A percentile compares a stretch with the other conserved stretches of the same genome.
These are phyloP conservation scores for Aphanomyces invadans DNA, from an alignment of 352 stramenopile species.

Conservation along the genomic window DNA sequence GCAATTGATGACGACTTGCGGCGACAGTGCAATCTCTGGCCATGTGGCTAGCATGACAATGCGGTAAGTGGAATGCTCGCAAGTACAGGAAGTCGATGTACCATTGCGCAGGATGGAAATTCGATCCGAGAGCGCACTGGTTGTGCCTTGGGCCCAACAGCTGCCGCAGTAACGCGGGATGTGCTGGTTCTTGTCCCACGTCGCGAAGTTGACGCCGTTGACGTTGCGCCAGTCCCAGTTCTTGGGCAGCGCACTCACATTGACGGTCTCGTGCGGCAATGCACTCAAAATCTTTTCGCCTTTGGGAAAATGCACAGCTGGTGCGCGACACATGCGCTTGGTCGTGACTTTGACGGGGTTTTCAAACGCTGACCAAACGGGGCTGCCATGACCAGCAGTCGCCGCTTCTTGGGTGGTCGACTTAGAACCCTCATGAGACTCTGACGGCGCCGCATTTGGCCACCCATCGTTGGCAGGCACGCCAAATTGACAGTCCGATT, in stretches of 20 bases:
- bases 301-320: conserved; percentile 47
- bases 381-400: not conserved
- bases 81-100: conserved; percentile 22
- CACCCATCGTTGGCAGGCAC: conserved; percentile 76
- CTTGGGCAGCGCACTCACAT: conserved; percentile 81
- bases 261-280: conserved; percentile 68
- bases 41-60: conserved; percentile 39
- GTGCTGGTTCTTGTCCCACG: conserved; percentile 98
- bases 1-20: conserved; percentile 82
- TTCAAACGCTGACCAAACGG: conserved; percentile 11
- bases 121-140: conserved; percentile 83
- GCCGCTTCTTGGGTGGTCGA: conserved; percentile 10
- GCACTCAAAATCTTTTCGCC: conserved; percentile 65
- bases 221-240: conserved; percentile 93
- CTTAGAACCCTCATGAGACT: not conserved
- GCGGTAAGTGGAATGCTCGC: not conserved
- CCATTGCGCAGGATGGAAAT: conserved; percentile 87
- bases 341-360: conserved; percentile 23
- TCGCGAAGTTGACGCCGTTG: conserved; percentile 91
- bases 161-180: conserved; percentile 92
- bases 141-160: conserved; percentile 88
- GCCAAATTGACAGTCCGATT: conserved; percentile 89
- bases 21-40: conserved; percentile 72
- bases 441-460: conserved; percentile 29
- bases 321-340: conserved; percentile 44